Percentiles rank a stretch among this genome's conserved stretches.
These are phyloP conservation scores for Geotrichum citri-aurantii DNA, from an alignment of 1,139 yeast species.

Conservation along the genomic window DNA sequence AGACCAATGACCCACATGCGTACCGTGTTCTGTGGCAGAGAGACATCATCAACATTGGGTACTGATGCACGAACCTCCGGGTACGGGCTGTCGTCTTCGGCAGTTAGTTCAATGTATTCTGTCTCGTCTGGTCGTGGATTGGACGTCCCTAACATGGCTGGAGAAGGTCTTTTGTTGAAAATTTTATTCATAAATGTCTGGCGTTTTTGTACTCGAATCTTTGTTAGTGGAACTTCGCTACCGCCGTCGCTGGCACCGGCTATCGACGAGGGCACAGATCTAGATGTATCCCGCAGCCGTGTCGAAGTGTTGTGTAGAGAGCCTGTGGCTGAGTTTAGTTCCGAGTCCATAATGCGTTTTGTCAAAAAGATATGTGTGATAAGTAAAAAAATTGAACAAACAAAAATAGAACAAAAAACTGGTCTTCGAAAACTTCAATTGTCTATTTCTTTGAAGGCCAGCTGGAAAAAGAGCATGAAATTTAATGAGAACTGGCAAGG, in stretches of 20 bases:
- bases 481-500: neutral
- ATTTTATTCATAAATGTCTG: neutral
- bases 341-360: neutral
- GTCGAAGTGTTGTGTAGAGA: neutral
- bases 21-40: conserved; percentile 53
- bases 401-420: no score
- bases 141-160: neutral
- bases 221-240: neutral
- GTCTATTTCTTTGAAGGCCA: neutral
- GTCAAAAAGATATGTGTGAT: no score
- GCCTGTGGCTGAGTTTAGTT: neutral
- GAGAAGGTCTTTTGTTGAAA: neutral
- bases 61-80: conserved; percentile 69
- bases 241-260: neutral
- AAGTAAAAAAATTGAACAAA: neutral
- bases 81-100: conserved; percentile 30
- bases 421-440: no score
- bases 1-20: conserved; percentile 55
- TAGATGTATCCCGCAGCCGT: neutral
- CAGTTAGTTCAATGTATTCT: conserved; percentile 12
- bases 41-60: conserved; percentile 53
- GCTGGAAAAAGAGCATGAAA: neutral
- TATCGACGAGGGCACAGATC: neutral
- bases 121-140: neutral
- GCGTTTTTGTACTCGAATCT: neutral